These are phyloP conservation scores for Fraxinus sp. DNA, from an alignment of 305 asterid species.

Conservation along the genomic window DNA sequence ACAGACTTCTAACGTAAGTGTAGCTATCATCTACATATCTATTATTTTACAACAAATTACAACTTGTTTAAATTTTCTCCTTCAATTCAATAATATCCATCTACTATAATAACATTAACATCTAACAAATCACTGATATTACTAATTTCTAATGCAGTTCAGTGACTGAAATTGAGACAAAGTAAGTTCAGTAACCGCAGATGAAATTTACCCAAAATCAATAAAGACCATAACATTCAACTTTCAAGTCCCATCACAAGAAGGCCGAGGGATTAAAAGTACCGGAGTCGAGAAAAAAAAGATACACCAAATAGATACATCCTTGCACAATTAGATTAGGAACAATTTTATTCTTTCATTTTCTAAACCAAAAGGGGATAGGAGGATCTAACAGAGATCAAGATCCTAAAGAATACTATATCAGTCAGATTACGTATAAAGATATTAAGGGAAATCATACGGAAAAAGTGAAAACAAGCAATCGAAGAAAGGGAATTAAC, in stretches of 20 bases:
- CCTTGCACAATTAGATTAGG: slow-evolving; percentile 10
- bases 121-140: no score
- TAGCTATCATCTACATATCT: no score
- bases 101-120: no score
- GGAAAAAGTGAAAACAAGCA: no score
- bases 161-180: background rate
- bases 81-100: no score
- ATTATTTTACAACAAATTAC: no score
- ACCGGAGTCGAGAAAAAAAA: background rate
- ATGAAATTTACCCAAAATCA: background rate
- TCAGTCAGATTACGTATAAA: background rate
- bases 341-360: background rate
- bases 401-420: slow-evolving; percentile 26
- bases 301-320: background rate
- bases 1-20: no score
- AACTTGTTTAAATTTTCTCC: no score
- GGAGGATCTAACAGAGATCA: slow-evolving; percentile 5
- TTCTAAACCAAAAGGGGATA: background rate
- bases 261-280: background rate
- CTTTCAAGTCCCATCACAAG: background rate
- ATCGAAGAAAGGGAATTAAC: no score
- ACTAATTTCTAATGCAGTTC: background rate
- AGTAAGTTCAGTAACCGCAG: background rate
- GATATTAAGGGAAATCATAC: no score
- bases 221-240: background rate